A percentile compares a stretch with the other conserved stretches of the same genome.
Evolutionary conservation across 2,329 filamentous ascomycete species (phyloP).

Genomic region (Neophaeococcomyces aloes): DNA sequence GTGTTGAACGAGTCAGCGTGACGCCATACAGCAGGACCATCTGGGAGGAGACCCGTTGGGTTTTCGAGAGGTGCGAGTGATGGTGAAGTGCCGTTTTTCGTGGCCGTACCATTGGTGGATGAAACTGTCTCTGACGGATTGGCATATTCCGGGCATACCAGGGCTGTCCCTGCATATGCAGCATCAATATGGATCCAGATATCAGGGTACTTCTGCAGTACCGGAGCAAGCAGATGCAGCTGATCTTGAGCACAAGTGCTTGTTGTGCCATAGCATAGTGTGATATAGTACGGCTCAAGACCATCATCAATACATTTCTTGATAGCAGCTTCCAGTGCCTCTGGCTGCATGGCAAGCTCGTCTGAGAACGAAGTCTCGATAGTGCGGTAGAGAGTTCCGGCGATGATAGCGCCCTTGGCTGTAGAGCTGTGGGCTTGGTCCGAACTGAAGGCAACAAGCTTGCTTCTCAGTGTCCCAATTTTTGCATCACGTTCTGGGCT

Average conservation of each 20-base stretch:
- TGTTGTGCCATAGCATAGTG: conserved; percentile 74
- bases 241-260: conserved; percentile 81
- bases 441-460: conserved; percentile 70
- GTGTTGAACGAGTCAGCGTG: conserved; percentile 71
- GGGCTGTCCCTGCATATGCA: conserved; percentile 78
- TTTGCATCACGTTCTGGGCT: conserved; percentile 57
- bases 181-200: conserved; percentile 93
- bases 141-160: conserved; percentile 68
- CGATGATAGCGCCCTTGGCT: conserved; percentile 76
- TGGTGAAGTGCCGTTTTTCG: conserved; percentile 49
- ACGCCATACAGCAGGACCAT: background rate
- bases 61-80: conserved; percentile 62
- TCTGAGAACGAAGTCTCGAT: conserved; percentile 54
- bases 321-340: conserved; percentile 51
- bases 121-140: conserved; percentile 29
- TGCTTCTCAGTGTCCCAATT: conserved; percentile 54
- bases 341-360: conserved; percentile 60
- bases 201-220: conserved; percentile 40
- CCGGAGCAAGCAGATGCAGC: conserved; percentile 55
- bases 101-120: conserved; percentile 22
- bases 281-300: conserved; percentile 77
- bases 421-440: conserved; percentile 73
- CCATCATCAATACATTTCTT: conserved; percentile 56
- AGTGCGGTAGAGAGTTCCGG: conserved; percentile 68
- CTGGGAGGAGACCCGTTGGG: background rate